Evolutionary conservation across 352 stramenopile genomes (phyloP), one percentile per base, ranked within the genome.

Genomic region (Phytopythium vexans): DNA sequence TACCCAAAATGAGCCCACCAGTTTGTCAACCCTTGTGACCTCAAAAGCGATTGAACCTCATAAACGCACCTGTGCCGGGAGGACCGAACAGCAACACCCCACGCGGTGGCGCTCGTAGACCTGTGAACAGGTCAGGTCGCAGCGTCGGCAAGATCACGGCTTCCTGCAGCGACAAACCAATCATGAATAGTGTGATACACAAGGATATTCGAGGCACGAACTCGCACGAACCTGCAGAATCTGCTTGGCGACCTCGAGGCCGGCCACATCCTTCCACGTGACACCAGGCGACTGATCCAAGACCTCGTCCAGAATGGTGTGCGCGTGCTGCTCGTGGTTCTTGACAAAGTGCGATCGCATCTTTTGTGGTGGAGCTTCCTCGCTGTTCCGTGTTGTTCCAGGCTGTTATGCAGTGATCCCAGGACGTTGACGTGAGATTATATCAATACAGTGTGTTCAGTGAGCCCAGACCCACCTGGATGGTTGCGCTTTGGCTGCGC

Each of bases 131-230:
- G 56, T 95, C 86, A 8, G 86, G 86, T 8, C 86, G 84, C 12
- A 94, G 52, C 36, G 80, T 92, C 10, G 86, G 86, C 46, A 93
- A 54, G 57, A 95, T 93, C 14, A 95, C 82, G n/a, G 84, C 86
- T 64, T 95, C 86, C 85, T 92, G 62, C 31, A 43, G 49, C 15
- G 44, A 48, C 15, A 47, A 52, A 38, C 8, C 1, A 7, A n/a
- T 38, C 7, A 32, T 34, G 14, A 15, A 12, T 16, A 39, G 27
- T 11, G 9, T 27, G 21, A 27, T 27, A 27, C 21, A 12, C 12
- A 35, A 41, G 2, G 3, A 41, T 8, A 8, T 14, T 16, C 6
- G 33, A 12, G 15, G 21, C 4, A 42, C 8, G 11, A 11, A 4
- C 36, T 55, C 11, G 3, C 21, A 6, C n/a, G 36, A 47, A 92